Evolutionary conservation across 331 rosid species (phyloP), one percentile per base, ranked within the genome.

Genomic region (Rhamnella rubrinervis): DNA sequence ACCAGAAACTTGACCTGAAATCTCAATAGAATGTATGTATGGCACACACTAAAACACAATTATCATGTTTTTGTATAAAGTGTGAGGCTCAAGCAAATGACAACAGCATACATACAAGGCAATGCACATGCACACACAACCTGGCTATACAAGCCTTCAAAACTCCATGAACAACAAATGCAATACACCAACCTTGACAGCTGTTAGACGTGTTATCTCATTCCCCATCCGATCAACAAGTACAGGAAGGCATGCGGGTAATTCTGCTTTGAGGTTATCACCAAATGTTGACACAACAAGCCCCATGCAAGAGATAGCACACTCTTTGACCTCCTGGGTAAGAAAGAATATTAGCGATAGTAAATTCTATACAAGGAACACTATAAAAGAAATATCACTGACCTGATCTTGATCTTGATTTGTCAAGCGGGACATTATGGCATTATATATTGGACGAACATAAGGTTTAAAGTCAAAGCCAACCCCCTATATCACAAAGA

Each of bases 401-500:
- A 95, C 99, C 96, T 95, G 99, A 87, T 95, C 99, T 76, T 95
- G 99, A 85, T 95, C 99, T 87, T 95, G 99, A 87, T 95, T 95
- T 73, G 92, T 87, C 91, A 95, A 80, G 63, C 99, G 96, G 39
- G 99, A 87, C 99, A 95, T 95, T 72, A 95, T 95, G 77, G 89
- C 96, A 65, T 83, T 82, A 77, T 87, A 95, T 71, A 91, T 86
- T 37, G 99, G 97, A 66, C 71, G 97, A 71, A 95, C 96, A 69
- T 82, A 91, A 28, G 95, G 90, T 72, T 88, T 86, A 79, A 91
- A 95, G 76, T 95, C 96, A 79, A 95, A 95, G 72, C 84, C 77
- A 38, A 71, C 68, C 41, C 76, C 96, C 99, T 95, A 77, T 61
- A 81, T 52, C 61, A 68, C 31, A 81, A 58, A 23, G 26, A 63